Evolutionary conservation across 1,139 yeast genomes (phyloP).

Genomic region (Kodamaea ohmeri): DNA sequence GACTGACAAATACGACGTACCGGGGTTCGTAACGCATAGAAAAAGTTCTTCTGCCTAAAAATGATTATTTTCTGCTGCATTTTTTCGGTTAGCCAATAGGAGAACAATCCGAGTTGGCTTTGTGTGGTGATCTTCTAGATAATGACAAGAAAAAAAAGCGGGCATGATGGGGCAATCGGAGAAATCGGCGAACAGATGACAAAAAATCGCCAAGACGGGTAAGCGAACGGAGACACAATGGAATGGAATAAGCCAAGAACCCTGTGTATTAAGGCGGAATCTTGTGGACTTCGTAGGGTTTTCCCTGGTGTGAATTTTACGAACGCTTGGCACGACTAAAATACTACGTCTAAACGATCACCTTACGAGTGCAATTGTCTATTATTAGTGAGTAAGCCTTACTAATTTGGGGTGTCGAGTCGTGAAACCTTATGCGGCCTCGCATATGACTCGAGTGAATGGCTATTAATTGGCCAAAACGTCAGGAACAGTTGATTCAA

Average conservation of each 20-base stretch:
- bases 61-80: not conserved
- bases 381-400: not conserved
- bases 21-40: not conserved
- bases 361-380: not conserved
- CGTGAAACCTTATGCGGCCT: no score
- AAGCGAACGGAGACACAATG: no score
- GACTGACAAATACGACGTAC: not conserved
- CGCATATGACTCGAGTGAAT: no score
- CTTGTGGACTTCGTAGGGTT: not conserved
- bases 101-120: not conserved
- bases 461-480: no score
- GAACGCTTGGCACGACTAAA: not conserved
- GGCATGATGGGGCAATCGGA: not conserved
- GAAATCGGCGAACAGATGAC: not conserved
- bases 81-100: not conserved
- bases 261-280: no score
- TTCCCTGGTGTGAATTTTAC: not conserved
- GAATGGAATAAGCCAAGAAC: no score
- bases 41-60: not conserved
- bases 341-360: not conserved
- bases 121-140: slow-evolving; percentile 3
- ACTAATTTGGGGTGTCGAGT: not conserved
- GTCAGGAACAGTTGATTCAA: no score
- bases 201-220: not conserved
- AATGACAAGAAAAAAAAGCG: not conserved